Evolutionary conservation across 2,329 filamentous ascomycete species (phyloP).

Genomic region (Alternaria hordeiaustralica): DNA sequence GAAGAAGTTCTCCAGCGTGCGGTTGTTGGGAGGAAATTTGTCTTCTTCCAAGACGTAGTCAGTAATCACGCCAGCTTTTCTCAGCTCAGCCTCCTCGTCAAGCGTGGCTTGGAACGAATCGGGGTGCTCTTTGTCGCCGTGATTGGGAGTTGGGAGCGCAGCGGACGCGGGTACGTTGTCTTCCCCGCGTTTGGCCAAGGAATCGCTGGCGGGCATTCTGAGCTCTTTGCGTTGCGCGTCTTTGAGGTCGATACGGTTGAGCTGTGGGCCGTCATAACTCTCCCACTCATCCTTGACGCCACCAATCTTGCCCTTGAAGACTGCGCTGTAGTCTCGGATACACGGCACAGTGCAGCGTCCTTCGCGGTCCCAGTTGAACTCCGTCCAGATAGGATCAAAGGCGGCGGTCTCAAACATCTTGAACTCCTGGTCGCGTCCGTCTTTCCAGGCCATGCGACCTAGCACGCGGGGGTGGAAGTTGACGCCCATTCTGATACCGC

Average conservation of each 20-base stretch:
- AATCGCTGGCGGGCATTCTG: constrained; percentile 4
- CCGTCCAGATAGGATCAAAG: constrained; percentile 65
- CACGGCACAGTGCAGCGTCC: constrained; percentile 62
- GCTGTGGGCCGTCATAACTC: constrained; percentile 56
- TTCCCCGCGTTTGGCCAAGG: constrained; percentile 23
- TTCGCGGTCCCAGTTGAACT: constrained; percentile 62
- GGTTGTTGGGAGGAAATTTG: constrained; percentile 62
- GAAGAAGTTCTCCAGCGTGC: constrained; percentile 64
- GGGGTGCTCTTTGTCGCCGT: constrained; percentile 33
- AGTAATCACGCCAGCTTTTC: constrained; percentile 49
- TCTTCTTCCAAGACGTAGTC: constrained; percentile 59
- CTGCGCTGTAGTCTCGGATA: constrained; percentile 60
- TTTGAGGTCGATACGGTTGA: constrained; percentile 45
- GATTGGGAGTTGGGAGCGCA: constrained; percentile 30
- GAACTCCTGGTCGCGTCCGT: constrained; percentile 60
- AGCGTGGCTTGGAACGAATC: constrained; percentile 51
- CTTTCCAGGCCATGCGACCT: constrained; percentile 64
- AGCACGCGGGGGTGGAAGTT: constrained; percentile 64
- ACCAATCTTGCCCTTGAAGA: constrained; percentile 57
- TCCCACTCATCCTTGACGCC: constrained; percentile 61
- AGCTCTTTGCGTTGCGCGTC: constrained; percentile 38
- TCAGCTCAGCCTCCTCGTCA: constrained; percentile 50
- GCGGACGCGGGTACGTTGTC: constrained; percentile 38
- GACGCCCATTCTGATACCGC: constrained; percentile 63
- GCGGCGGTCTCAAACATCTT: constrained; percentile 64